Evolutionary conservation across 768 basidiomycete species (phyloP), one percentile per base, ranked within the genome.

Genomic region (Boletus rufocinnamomeus): DNA sequence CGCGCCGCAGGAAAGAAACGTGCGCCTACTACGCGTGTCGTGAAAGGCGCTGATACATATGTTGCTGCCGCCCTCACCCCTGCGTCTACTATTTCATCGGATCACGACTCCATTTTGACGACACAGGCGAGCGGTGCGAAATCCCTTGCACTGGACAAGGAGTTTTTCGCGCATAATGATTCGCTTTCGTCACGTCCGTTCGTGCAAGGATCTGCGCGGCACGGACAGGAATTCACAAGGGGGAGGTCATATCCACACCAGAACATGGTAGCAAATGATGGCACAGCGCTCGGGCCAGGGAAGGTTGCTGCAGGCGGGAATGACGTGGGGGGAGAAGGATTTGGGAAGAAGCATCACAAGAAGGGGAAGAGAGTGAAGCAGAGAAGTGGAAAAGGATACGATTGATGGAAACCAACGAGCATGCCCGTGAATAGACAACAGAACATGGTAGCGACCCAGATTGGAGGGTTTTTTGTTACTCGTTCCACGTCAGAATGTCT

Each of bases 341-440:
- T 72, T 1, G 84, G 82, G 17, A 96, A 95, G 78, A 94, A 92
- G 70, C 86, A 86, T 63, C 90, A 93, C 77, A 97, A 93, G 75
- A 89, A 87, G 69, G 75, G 80, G 74, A 88, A 89, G 69, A 76
- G 87, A 49, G 83, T 83, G 49, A 98, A 98, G 76, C 90, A 95
- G 74, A 79, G 96, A 61, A 94, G 93, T 68, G 96, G 96, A 16
- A 89, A 84, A 68, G 96, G 96, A 25, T 98, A 98, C 66, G 96
- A 97, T 71, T 83, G 68, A 72, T 34, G 23, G 25, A 38, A 50
- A 19, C 17, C 17, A 25, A 19, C 27, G 19, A 50, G 10, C 3
- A 23, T 48, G n/a, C 34, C 10, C 38, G 23, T 23, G 47, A 37
- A 47, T 50, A 57, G 34, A 45, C 9, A 59, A 27, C n/a, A 40